Evolutionary conservation across 345 rosid species (phyloP), one percentile per base, ranked within the genome.

Genomic region (Eucalyptus erythrocorys): DNA sequence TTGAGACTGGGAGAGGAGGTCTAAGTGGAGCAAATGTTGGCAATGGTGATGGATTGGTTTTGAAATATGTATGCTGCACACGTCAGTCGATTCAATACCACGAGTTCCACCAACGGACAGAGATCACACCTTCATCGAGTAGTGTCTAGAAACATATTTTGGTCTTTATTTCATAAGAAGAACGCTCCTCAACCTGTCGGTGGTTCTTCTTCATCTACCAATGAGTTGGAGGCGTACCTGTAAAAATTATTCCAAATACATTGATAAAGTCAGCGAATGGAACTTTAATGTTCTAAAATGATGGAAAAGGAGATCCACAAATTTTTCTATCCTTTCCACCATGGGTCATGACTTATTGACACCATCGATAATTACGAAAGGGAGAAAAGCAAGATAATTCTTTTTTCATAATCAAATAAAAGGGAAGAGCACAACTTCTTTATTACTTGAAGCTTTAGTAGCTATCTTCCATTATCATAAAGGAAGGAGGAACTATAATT

Each of bases 211-310:
- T 22, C 61, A 55, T 55, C 61, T 55, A 22, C 61, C 30, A 21
- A 55, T 24, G 61, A 55, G 27, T 55, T 21, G 12, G 61, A 55
- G 61, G 61, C 13, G 5, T 24, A 22, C 13, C 6, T 55, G 61
- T 0, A 55, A 8, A 55, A 55, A 55, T 55, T 21, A 22, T 55
- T 24, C 12, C 27, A 24, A 55, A 0, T 55, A 24, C 27, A 22
- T 55, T 55, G 3, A 55, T 24, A 55, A 9, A 55, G 61, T 55
- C 13, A 55, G 61, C 27, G 0, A 55, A 24, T 4, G 27, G 30
- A 1, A 55, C 27, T 4, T 22, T 55, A 55, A 9, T 30, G 10
- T 55, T 55, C 61, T 55, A 55, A 55, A 55, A 55, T 9, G 61
- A 55, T 55, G 13, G 61, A 24, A 55, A 24, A 55, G 30, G 3